Conservation (phyloP, 805 yeast species). For the Pichia scutulata region DNA sequence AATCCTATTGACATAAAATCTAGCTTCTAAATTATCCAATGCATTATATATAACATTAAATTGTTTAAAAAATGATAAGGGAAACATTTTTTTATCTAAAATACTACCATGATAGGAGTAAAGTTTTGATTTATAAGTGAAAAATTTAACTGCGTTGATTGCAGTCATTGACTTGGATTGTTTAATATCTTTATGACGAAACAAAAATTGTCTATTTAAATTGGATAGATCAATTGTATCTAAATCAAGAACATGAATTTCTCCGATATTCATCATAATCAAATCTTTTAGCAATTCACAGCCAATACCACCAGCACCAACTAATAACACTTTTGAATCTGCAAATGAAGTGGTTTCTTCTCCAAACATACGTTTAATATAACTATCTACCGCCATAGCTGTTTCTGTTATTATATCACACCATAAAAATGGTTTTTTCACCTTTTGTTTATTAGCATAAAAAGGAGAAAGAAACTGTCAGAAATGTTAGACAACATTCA, state of each 20-base stretch:
- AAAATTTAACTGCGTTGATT: constrained; percentile 66
- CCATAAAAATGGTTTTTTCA: no score
- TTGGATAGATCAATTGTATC: constrained; percentile 93
- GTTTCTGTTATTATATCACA: no score
- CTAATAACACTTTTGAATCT: constrained; percentile 59
- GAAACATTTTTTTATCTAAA: constrained; percentile 66
- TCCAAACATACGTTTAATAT: constrained; percentile 40
- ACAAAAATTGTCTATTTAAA: constrained; percentile 86
- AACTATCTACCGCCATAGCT: constrained; percentile 20
- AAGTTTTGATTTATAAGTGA: constrained; percentile 58
- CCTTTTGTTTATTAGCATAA: no score
- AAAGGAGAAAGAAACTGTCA: not conserved
- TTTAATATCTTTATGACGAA: constrained; percentile 83
- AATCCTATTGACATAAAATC: constrained; percentile 81
- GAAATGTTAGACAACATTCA: no score
- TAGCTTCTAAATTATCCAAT: constrained; percentile 85
- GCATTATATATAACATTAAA: constrained; percentile 86
- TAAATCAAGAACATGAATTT: constrained; percentile 85
- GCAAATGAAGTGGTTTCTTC: constrained; percentile 25
- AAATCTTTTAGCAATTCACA: constrained; percentile 83
- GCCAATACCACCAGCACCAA: constrained; percentile 97
- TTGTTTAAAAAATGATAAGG: constrained; percentile 66
- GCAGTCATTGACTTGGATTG: constrained; percentile 84
- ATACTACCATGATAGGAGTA: constrained; percentile 83
- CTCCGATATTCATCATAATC: constrained; percentile 73